Base-by-base conservation (phyloP, 2,329 filamentous ascomycete species). In the Sclerotinia glacialis region DNA sequence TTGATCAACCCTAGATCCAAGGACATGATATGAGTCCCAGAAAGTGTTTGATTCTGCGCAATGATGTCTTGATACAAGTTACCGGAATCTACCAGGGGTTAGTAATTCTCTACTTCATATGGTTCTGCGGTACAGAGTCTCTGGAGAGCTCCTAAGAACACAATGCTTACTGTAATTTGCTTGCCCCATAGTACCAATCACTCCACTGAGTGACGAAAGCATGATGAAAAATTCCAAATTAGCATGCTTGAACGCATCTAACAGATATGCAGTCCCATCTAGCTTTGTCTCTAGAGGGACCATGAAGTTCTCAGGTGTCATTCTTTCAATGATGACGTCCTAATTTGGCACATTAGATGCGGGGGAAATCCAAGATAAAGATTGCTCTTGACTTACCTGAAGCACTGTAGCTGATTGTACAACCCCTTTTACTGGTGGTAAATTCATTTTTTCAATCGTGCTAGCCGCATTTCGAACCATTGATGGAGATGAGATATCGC, bases 371-470 rank as follows among this genome's bases (percentile, higher is more conserved):
- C 16, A 8, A 6, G 46, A 40, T 14, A 4, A 4, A 14, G 12
- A 40, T 47, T 23, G 21, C n/a, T 47, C 46, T 23, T n/a, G 3
- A 52, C 40, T 37, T 21, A 40, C 31, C 42, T 64, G 61, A 0
- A 77, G 67, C 0, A 74, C 71, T 72, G 77, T 75, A 1, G 74
- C 71, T 1, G 68, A 70, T 42, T 77, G 73, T 2, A 76, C 70
- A 0, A 76, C 56, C 3, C 75, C 74, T 1, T 52, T 60, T 28
- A 74, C 64, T 12, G 66, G 70, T 23, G 46, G 46, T 23, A 47
- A 21, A n/a, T 55, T 55, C 28, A 21, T 55, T 2, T 21, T 55
- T 31, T 55, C 46, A 11, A 40, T 55, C 37, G 28, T 55, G 28
- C 11, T 55, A 55, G 46, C 53, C 8, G 14, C 53, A 28, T n/a